phyloP scores from a whole-genome alignment of 1,139 yeast species.

The Diutina neorugosa region DNA sequence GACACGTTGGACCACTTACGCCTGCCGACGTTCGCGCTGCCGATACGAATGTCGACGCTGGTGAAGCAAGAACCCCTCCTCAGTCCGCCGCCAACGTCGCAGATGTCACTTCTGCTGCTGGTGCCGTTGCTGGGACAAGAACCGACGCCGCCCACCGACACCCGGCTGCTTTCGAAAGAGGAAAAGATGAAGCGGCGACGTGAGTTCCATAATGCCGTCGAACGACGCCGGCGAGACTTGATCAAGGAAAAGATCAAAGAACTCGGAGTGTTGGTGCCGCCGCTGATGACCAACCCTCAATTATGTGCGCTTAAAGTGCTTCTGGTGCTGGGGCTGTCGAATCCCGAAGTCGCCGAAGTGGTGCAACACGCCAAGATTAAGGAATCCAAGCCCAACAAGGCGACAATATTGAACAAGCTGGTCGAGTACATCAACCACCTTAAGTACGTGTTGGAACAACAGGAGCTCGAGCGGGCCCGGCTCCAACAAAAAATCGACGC shows the following conservation, averaged over 20 bases:
- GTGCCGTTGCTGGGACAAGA: constrained; percentile 8
- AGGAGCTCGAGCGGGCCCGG: constrained; percentile 11
- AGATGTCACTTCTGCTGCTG: constrained; percentile 9
- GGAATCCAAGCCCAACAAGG: constrained; percentile 62
- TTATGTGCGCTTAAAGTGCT: constrained; percentile 34
- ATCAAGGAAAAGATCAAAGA: constrained; percentile 69
- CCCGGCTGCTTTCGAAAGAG: constrained; percentile 48
- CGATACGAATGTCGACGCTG: constrained; percentile 1
- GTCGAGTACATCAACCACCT: constrained; percentile 58
- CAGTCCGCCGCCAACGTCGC: background rate
- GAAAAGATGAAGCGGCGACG: constrained; percentile 58
- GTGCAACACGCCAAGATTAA: constrained; percentile 34
- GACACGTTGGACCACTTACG: background rate
- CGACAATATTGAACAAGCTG: constrained; percentile 53
- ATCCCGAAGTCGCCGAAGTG: constrained; percentile 25
- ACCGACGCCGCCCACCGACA: background rate
- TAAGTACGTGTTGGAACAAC: constrained; percentile 27
- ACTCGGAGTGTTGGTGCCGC: constrained; percentile 60
- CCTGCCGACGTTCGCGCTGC: constrained; percentile 4
- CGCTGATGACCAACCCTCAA: constrained; percentile 45
- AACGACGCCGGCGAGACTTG: constrained; percentile 64
- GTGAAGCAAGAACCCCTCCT: background rate
- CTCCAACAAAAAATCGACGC: background rate
- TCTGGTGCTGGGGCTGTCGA: constrained; percentile 28
- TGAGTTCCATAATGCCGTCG: constrained; percentile 75